Evolutionary conservation across 305 asterid species (phyloP).

Genomic region (Fraxinus platypoda): DNA sequence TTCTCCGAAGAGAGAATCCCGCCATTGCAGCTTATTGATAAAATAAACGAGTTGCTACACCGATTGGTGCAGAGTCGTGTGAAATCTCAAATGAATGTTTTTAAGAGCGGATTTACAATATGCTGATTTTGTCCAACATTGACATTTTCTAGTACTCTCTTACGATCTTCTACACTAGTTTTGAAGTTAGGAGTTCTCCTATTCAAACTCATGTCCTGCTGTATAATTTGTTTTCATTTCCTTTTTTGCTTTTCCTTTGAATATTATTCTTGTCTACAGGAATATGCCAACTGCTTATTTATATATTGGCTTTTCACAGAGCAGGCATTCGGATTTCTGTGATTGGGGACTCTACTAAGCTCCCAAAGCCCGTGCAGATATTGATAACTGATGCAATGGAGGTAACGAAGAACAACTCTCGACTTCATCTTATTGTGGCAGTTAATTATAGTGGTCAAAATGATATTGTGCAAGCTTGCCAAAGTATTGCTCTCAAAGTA

Average conservation of each 20-base stretch:
- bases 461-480: constrained; percentile 61
- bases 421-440: constrained; percentile 55
- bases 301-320: constrained; percentile 31
- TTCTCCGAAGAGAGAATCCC: too few species aligned
- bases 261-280: neutral
- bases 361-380: constrained; percentile 33
- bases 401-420: constrained; percentile 39
- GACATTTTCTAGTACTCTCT: neutral
- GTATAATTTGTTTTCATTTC: neutral
- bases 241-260: neutral
- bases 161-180: neutral
- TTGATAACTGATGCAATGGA: constrained; percentile 31
- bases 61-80: neutral
- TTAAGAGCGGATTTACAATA: neutral
- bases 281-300: neutral
- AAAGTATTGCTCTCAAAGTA: constrained; percentile 46
- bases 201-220: neutral
- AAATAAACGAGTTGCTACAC: neutral
- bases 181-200: neutral
- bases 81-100: neutral
- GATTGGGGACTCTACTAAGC: constrained; percentile 46
- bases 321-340: constrained; percentile 40
- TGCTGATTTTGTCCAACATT: neutral
- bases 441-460: constrained; percentile 54
- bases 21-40: too few species aligned